Evolutionary conservation across 192 early-diverging fungal genomes (phyloP), one percentile per base, ranked within the genome.

Genomic region (Helicostylum pulchrum): DNA sequence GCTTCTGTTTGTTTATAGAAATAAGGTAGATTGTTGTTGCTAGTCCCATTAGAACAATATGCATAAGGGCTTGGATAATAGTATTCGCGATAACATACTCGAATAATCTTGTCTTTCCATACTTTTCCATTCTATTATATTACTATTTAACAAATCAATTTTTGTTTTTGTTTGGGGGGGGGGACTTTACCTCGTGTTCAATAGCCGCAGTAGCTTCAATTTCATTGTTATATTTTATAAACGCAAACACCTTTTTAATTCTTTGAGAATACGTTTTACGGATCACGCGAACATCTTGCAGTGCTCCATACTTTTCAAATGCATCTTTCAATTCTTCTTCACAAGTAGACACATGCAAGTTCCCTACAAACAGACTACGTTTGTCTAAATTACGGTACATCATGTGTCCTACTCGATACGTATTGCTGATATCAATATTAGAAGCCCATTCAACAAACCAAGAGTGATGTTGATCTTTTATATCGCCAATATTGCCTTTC

Each of bases 371-470:
- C 17, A 92, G 74, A 45, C 83, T 73, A 6, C 55, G 48, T n/a
- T 75, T 78, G 50, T 88, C 85, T 45, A 77, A 71, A 11, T 73
- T 75, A 10, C 4, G 46, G 5, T 3, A 30, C 20, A 7, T 31
- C 7, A 2, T 49, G 20, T 45, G 65, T n/a, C 7, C 20, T 51
- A 8, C 5, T 11, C 0, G 32, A 7, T 15, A 12, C 21, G 2
- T 42, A 48, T 39, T 39, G 9, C 4, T 39, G 36, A 39, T 10
- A 15, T 74, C 61, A 0, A 78, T 36, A 47, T 83, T 78, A 6
- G 73, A 70, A 44, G 75, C 84, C 89, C 90, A 92, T 72, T 92
- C 88, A 8, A 86, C 76, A 0, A 74, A 67, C 81, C 85, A 85
- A 7, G 62, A 7, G 23, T 26, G 26, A 42, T 15, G 34, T 39